Evolutionary conservation across 2,329 filamentous ascomycete genomes (phyloP).

Genomic region (Epichloe festucae): DNA sequence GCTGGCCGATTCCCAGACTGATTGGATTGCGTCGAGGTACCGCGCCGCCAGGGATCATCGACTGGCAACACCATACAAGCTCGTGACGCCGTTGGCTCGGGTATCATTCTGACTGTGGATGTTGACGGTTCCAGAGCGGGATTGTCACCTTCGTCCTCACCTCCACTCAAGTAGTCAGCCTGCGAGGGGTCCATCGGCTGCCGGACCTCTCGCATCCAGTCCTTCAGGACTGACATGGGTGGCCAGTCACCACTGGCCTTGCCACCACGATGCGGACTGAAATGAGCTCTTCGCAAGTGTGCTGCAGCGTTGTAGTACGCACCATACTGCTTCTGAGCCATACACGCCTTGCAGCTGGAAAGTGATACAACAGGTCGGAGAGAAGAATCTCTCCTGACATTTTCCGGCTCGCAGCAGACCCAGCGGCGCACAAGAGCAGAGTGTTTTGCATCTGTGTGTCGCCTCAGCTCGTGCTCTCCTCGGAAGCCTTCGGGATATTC

Average conservation of each 20-base stretch:
- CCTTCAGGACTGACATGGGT: conserved; percentile 42
- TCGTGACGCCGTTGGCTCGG: conserved; percentile 8
- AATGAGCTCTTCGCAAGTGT: conserved; percentile 44
- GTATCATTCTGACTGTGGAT: neutral
- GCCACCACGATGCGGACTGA: conserved; percentile 40
- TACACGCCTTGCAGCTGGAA: conserved; percentile 42
- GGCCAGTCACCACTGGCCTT: conserved; percentile 48
- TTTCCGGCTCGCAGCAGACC: conserved; percentile 41
- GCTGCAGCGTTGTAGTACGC: conserved; percentile 48
- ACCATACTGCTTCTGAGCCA: conserved; percentile 43
- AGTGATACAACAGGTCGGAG: conserved; percentile 39
- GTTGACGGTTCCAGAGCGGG: conserved; percentile 4
- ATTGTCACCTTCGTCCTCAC: conserved; percentile 29
- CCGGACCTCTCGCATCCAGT: conserved; percentile 48
- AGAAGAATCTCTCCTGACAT: conserved; percentile 17
- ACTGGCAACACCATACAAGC: conserved; percentile 4
- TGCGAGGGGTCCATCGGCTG: conserved; percentile 29
- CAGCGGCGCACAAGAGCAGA: conserved; percentile 41
- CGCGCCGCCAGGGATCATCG: conserved; percentile 12
- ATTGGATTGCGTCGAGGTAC: conserved; percentile 13
- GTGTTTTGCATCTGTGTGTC: conserved; percentile 50
- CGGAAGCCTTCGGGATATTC: conserved; percentile 79
- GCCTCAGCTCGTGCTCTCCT: conserved; percentile 72
- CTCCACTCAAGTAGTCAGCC: conserved; percentile 7
- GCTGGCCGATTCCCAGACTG: conserved; percentile 17